Conservation (phyloP, 208 protist genomes). For the Tritrichomonas foetus region DNA sequence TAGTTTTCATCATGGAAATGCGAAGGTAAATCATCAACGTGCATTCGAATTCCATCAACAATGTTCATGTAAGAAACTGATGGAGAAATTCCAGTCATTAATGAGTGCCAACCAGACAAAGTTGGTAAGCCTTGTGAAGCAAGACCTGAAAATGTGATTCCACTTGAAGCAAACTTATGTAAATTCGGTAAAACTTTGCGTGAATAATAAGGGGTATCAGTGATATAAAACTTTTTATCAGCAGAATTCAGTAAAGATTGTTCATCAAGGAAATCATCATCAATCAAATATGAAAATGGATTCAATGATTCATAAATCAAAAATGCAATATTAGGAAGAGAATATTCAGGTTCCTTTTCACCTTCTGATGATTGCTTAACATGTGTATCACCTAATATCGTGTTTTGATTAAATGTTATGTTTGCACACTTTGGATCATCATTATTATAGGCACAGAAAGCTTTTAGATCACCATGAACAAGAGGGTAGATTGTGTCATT, state of each 20-base stretch:
- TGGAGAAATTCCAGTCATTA: not conserved
- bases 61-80: not conserved
- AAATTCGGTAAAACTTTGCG: not conserved
- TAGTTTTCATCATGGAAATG: not conserved
- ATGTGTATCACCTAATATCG: no score
- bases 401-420: not conserved
- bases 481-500: not conserved
- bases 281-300: not conserved
- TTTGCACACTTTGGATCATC: not conserved
- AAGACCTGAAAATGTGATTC: not conserved
- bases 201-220: not conserved
- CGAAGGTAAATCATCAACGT: slow-evolving; percentile 11
- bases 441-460: slow-evolving; percentile 31
- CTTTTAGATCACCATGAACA: not conserved
- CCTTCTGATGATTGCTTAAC: no score
- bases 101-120: not conserved
- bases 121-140: not conserved
- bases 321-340: not conserved
- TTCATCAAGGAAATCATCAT: not conserved
- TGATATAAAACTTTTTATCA: not conserved
- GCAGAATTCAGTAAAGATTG: not conserved
- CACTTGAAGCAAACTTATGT: not conserved
- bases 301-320: not conserved
- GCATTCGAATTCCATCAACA: not conserved
- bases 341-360: not conserved